Conservation (phyloP, 148 eudicot genomes). For the Vaccinium vitisidaea region DNA sequence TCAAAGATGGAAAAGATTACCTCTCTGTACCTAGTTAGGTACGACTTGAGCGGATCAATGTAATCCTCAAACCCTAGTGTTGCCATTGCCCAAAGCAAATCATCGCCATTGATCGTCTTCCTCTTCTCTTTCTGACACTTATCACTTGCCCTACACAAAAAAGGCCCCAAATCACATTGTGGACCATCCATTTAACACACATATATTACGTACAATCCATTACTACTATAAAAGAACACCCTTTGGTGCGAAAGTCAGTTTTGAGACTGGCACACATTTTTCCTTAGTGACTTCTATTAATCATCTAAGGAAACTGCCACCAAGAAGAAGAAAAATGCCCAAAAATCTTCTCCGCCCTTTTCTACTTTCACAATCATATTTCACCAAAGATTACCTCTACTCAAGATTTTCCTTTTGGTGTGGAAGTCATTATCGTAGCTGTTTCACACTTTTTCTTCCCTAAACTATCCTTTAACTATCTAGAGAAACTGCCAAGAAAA, state of each 20-base stretch:
- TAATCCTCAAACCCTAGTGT: conserved; percentile 93
- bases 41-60: conserved; percentile 73
- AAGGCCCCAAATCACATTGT: conserved; percentile 7
- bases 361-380: neutral
- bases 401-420: neutral
- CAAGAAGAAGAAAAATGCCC: neutral
- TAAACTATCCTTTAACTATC: neutral
- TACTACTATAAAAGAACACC: neutral
- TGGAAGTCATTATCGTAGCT: too few species aligned
- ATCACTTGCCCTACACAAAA: conserved; percentile 67
- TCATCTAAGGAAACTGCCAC: neutral
- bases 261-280: neutral
- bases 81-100: conserved; percentile 96
- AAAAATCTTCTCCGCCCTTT: neutral
- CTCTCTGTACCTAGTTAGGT: conserved; percentile 83
- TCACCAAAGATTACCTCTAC: neutral
- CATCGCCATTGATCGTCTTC: conserved; percentile 94
- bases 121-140: conserved; percentile 93
- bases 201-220: neutral
- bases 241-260: neutral
- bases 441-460: too few species aligned
- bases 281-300: neutral
- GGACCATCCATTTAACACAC: neutral
- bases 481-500: neutral
- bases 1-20: conserved; percentile 23